A percentile compares a stretch with the other conserved stretches of the same genome.
Evolutionary conservation across 2,329 filamentous ascomycete species (phyloP).

Genomic region (Aspergillus carbonarius): DNA sequence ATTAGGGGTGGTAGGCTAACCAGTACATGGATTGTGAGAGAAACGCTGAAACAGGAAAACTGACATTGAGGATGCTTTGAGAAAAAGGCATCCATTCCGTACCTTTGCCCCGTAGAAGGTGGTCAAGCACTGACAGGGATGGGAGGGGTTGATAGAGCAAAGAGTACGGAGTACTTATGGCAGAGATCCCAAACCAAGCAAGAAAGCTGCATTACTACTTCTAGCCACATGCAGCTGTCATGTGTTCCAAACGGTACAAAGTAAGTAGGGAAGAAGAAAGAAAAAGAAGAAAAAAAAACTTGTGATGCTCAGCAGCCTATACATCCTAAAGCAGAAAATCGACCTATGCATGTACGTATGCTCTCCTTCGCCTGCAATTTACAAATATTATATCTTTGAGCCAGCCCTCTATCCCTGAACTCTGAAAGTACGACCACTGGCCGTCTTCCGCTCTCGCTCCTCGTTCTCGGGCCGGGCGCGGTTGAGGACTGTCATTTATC

Average conservation of each 20-base stretch:
- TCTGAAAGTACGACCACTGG: slow-evolving; percentile 88
- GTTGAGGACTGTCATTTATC: slow-evolving; percentile 71
- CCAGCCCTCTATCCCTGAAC: slow-evolving; percentile 51
- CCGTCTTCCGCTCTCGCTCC: slow-evolving; percentile 97
- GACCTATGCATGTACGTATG: slow-evolving; percentile 10
- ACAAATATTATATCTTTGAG: slow-evolving; percentile 25
- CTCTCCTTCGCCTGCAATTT: slow-evolving; percentile 21
- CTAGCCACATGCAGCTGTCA: slow-evolving; percentile 1
- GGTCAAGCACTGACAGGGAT: background rate
- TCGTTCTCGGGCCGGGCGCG: slow-evolving; percentile 92
- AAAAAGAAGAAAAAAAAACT: slow-evolving; percentile 1
- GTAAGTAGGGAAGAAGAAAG: background rate
- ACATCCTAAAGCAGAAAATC: slow-evolving; percentile 11
- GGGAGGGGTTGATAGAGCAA: background rate
- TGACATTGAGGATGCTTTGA: background rate
- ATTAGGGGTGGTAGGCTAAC: background rate
- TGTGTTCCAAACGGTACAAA: background rate
- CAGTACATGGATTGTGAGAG: background rate
- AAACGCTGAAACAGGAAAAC: background rate
- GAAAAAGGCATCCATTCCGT: background rate
- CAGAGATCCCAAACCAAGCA: background rate
- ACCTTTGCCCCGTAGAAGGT: background rate
- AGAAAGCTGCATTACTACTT: background rate
- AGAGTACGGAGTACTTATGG: background rate
- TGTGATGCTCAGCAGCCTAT: slow-evolving; percentile 11